Evolutionary conservation across 208 protist species (phyloP).

Genomic region (Willaertia magna): DNA sequence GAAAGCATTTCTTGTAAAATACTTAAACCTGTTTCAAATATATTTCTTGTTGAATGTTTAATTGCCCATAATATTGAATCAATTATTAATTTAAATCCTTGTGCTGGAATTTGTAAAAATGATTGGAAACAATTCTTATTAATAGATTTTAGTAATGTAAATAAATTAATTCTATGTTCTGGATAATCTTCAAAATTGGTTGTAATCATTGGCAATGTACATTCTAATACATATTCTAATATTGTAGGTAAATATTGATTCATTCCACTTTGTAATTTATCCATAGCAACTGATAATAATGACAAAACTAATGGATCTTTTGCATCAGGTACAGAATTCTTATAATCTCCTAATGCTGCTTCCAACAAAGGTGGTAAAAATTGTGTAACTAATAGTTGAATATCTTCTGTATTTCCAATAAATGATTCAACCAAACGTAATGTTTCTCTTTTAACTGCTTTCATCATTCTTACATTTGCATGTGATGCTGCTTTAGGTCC

Average conservation of each 20-base stretch:
- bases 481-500: slow-evolving; percentile 22
- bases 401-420: slow-evolving; percentile 63
- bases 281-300: background rate
- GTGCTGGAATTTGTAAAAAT: slow-evolving; percentile 39
- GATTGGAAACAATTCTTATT: slow-evolving; percentile 78
- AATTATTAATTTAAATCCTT: background rate
- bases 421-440: slow-evolving; percentile 83
- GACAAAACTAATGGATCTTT: slow-evolving; percentile 84
- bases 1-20: background rate
- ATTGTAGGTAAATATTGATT: slow-evolving; percentile 73
- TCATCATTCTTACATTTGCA: slow-evolving; percentile 47
- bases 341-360: slow-evolving; percentile 87
- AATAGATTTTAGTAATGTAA: slow-evolving; percentile 84
- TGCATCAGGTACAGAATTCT: slow-evolving; percentile 57
- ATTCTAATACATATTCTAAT: slow-evolving; percentile 85
- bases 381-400: slow-evolving; percentile 58
- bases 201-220: slow-evolving; percentile 94
- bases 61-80: slow-evolving; percentile 1
- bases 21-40: background rate
- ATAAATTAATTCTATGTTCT: slow-evolving; percentile 92
- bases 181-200: slow-evolving; percentile 87
- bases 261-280: slow-evolving; percentile 34
- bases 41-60: background rate
- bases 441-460: slow-evolving; percentile 86
- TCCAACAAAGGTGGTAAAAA: slow-evolving; percentile 85